Conservation (phyloP, 192 early-diverging fungal genomes). For the Dimargaris verticillata region DNA sequence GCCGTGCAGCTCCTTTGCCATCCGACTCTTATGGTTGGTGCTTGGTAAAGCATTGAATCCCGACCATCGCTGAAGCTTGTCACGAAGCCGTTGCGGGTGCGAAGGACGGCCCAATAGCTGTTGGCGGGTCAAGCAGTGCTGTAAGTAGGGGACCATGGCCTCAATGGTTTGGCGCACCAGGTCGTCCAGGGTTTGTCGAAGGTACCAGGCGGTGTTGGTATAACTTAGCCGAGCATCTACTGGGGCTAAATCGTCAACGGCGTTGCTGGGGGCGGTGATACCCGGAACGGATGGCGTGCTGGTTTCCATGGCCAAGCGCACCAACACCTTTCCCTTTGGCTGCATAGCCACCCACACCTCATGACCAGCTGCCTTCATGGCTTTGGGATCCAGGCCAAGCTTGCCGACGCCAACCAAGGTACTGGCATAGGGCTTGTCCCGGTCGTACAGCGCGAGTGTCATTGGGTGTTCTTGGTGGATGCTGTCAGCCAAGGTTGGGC, state of each 20-base stretch:
- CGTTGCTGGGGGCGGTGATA: background rate
- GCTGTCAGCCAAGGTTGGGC: background rate
- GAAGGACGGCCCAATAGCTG: background rate
- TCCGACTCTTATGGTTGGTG: too few species aligned
- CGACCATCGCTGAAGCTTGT: background rate
- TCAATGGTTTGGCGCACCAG: background rate
- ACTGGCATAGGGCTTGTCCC: background rate
- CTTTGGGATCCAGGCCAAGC: background rate
- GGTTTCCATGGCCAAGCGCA: background rate
- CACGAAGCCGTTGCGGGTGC: background rate
- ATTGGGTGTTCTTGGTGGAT: too few species aligned
- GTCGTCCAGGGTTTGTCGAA: conserved; percentile 1
- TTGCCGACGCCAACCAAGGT: background rate
- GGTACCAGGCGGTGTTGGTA: background rate
- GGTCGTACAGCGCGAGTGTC: conserved; percentile 3
- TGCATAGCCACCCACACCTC: conserved; percentile 5
- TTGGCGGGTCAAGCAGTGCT: background rate
- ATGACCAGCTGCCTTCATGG: background rate
- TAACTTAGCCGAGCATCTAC: background rate
- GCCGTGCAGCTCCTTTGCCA: too few species aligned
- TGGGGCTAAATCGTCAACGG: too few species aligned
- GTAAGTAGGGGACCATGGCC: background rate
- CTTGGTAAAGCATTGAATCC: too few species aligned
- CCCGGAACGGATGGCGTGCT: background rate
- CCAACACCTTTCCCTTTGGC: background rate